Conservation (phyloP, 2,329 filamentous ascomycete species). For the Aspergillus pseudoviridinutans region DNA sequence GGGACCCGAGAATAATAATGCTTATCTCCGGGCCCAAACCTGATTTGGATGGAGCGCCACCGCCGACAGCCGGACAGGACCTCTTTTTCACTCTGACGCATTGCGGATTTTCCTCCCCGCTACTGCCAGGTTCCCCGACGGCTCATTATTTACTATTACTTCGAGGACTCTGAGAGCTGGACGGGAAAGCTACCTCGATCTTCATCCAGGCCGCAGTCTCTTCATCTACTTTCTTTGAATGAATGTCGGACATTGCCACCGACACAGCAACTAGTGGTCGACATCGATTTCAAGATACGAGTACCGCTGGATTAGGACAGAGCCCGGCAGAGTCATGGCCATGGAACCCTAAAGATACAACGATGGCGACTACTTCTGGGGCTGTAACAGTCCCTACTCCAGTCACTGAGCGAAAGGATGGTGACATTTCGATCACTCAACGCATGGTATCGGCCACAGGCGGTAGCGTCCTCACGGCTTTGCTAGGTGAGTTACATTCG, state of each 20-base stretch:
- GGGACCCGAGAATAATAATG: neutral
- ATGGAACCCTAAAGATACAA: conserved; percentile 27
- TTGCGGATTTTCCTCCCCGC: conserved; percentile 1
- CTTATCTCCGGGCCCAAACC: conserved; percentile 15
- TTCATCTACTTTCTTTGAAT: conserved; percentile 9
- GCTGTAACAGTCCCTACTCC: conserved; percentile 18
- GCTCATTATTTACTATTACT: neutral
- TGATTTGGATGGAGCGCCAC: conserved; percentile 20
- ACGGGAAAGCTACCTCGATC: neutral
- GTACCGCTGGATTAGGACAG: conserved; percentile 7
- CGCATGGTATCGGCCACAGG: conserved; percentile 94
- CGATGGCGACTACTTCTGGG: conserved; percentile 31
- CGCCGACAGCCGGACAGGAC: conserved; percentile 12
- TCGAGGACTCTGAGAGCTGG: neutral
- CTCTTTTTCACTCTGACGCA: conserved; percentile 21
- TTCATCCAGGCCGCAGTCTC: neutral
- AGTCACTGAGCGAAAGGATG: conserved; percentile 15
- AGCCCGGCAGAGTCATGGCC: conserved; percentile 26
- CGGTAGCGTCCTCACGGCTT: conserved; percentile 82
- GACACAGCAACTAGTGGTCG: conserved; percentile 21
- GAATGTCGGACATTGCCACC: conserved; percentile 24
- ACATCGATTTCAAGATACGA: conserved; percentile 17
- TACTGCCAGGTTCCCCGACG: neutral
- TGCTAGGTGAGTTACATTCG: conserved; percentile 63
- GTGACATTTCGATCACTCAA: conserved; percentile 72